A percentile compares a stretch with the other conserved stretches of the same genome.
Evolutionary conservation across 2,329 filamentous ascomycete species (phyloP).

Genomic region (Penicillium aurantiogriseum): DNA sequence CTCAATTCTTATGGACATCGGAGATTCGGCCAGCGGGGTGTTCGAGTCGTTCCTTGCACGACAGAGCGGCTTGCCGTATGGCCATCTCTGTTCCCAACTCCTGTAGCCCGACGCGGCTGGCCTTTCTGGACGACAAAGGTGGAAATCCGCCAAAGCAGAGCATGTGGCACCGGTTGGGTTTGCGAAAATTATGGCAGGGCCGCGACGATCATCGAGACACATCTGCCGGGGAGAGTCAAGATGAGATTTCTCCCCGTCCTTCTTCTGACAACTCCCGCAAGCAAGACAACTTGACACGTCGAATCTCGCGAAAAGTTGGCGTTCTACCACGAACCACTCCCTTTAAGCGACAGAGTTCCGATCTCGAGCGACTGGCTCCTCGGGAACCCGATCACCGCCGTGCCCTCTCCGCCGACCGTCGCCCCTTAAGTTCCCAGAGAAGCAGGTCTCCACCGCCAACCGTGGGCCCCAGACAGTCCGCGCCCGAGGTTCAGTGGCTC

Average conservation of each 20-base stretch:
- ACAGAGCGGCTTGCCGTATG: conserved; percentile 38
- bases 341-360: conserved; percentile 79
- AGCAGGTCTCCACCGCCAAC: conserved; percentile 43
- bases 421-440: conserved; percentile 45
- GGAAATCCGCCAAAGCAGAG: conserved; percentile 36
- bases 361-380: conserved; percentile 71
- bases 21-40: conserved; percentile 33
- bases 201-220: conserved; percentile 41
- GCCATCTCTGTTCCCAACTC: conserved; percentile 42
- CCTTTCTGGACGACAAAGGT: conserved; percentile 36
- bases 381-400: conserved; percentile 63
- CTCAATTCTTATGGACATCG: conserved; percentile 39
- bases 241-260: conserved; percentile 16
- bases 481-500: conserved; percentile 43
- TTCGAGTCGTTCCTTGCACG: conserved; percentile 36
- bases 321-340: conserved; percentile 75
- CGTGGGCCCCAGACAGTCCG: conserved; percentile 40
- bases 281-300: conserved; percentile 36
- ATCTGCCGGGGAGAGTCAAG: conserved; percentile 23
- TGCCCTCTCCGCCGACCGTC: conserved; percentile 60
- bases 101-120: conserved; percentile 38
- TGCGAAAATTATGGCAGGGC: conserved; percentile 42
- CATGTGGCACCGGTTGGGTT: conserved; percentile 47
- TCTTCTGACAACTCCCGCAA: conserved; percentile 23
- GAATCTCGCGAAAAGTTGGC: conserved; percentile 56